phyloP scores from a whole-genome alignment of 768 basidiomycete genomes.

The Pleurotus sapidus region DNA sequence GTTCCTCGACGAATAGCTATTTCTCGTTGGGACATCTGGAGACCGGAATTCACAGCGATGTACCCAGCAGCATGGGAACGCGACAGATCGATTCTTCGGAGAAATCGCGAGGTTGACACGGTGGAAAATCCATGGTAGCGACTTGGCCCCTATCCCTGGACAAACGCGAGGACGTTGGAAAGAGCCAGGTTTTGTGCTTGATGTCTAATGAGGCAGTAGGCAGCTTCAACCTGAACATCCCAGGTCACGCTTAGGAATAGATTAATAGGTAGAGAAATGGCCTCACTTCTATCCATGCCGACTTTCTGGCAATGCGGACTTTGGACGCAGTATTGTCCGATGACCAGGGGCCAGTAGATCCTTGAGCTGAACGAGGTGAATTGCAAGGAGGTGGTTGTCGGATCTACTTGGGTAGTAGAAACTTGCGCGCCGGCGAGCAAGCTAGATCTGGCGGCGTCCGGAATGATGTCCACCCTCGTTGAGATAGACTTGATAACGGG shows the following conservation, averaged over 20 bases:
- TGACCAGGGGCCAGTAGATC: conserved; percentile 23
- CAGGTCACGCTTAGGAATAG: no score
- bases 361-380: not conserved
- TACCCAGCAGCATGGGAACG: no score
- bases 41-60: no score
- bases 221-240: no score
- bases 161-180: no score
- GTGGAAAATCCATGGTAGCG: no score
- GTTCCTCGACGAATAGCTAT: no score
- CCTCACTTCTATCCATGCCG: conserved; percentile 46
- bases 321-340: conserved; percentile 32
- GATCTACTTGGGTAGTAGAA: not conserved
- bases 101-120: no score
- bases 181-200: not conserved
- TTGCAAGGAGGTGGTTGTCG: not conserved
- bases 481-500: not conserved
- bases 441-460: not conserved
- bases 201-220: no score
- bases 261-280: not conserved
- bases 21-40: no score
- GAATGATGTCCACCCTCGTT: not conserved
- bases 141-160: no score
- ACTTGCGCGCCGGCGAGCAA: not conserved
- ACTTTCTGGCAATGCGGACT: conserved; percentile 52
- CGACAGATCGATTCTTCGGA: no score